Evolutionary conservation across 2,329 filamentous ascomycete species (phyloP).

Genomic region (Chaetomiaceae sp.): DNA sequence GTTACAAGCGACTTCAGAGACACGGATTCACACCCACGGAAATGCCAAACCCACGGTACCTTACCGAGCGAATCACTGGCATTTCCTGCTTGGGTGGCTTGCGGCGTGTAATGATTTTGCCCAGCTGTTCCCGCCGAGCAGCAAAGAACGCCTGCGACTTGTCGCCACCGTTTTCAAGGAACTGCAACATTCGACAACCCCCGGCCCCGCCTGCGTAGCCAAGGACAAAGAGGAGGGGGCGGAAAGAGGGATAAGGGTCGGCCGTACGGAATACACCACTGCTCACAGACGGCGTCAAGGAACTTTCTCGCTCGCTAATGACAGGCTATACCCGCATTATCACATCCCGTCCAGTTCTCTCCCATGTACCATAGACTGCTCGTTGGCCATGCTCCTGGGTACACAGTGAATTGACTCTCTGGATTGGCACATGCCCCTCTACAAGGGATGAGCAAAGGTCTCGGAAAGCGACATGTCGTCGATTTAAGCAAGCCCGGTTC

Average conservation of each 20-base stretch:
- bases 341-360: no score
- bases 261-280: no score
- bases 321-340: no score
- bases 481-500: conserved; percentile 14
- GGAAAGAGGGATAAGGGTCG: neutral
- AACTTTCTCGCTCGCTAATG: no score
- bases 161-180: conserved; percentile 1
- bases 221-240: neutral
- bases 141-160: neutral
- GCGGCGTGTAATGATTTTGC: neutral
- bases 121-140: neutral
- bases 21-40: neutral
- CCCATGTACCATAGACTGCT: neutral
- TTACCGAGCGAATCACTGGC: neutral
- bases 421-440: neutral
- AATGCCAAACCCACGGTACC: neutral
- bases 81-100: neutral
- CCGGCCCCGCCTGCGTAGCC: neutral
- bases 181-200: neutral
- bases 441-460: conserved; percentile 1
- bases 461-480: conserved; percentile 14
- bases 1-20: no score
- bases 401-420: neutral
- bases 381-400: neutral
- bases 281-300: no score